Base-by-base conservation (phyloP, 192 early-diverging fungal species). In the Coemansia sp. region DNA sequence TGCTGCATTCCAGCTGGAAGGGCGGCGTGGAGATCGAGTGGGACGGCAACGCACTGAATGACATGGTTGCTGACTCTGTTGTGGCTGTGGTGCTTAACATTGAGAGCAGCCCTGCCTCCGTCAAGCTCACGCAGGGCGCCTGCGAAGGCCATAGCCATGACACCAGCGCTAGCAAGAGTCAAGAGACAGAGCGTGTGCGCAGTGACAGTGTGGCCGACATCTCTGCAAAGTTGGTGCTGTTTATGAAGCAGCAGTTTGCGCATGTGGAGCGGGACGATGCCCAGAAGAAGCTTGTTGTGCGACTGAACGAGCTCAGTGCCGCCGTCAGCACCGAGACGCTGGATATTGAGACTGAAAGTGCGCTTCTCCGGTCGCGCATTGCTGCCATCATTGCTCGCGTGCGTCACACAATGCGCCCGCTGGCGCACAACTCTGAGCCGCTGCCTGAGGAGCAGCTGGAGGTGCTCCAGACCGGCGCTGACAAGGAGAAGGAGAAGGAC, bases 1-100 rank as follows among this genome's bases (percentile, higher is more conserved):
- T 98, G 74, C 84, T 56, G 59, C 86, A 70, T 76, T 83, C 19
- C 82, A 89, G 64, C 85, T 87, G 68, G 77, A 71, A 53, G 69
- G 48, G 61, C 6, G 39, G 67, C 21, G 79, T 96, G 4, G 83
- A 89, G 50, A 74, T 99, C 21, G 95, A 96, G 74, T 99, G 97
- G 97, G 86, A 90, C 40, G 90, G 96, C 54, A 90, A 94, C 73
- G 79, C 89, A 32, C 87, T 96, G 71, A 96, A 94, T 65, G 97
- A 99, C 76, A 95, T 97, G 90, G 88, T 98, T 1, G 96, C 95
- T 6, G 97, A 99, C 65, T 93, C 97, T 44, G 90, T 97, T 6
- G 68, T 96, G 16, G 93, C 93, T 0, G 85, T 97, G 32, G 84
- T 97, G 16, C 56, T 94, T 50, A 90, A 92, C 64, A 91, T 94